Conservation (phyloP, 441 rosid genomes). For the Populus trichocarpa region DNA sequence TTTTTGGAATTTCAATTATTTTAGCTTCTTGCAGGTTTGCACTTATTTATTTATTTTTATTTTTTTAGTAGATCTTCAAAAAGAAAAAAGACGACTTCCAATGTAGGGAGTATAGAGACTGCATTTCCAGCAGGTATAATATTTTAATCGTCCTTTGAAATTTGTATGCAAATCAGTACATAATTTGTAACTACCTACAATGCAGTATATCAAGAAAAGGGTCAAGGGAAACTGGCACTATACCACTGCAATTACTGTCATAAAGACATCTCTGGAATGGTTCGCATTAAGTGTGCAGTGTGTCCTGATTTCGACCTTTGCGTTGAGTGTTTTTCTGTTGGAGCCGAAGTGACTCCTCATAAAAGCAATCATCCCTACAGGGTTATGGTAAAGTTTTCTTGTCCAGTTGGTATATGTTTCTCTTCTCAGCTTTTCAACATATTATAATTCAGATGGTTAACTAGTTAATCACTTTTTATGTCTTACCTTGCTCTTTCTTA, state of each 20-base stretch:
- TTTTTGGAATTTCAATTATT: not conserved
- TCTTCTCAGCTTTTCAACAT: too few relatives aligned
- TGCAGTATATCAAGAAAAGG: conserved; percentile 35
- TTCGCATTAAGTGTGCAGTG: conserved; percentile 80
- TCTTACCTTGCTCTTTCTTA: not conserved
- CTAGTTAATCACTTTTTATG: not conserved
- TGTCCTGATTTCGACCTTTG: conserved; percentile 95
- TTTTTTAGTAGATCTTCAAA: conserved; percentile 38
- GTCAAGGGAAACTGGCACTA: conserved; percentile 49
- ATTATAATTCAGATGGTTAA: not conserved
- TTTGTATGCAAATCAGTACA: not conserved
- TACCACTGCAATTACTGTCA: conserved; percentile 90
- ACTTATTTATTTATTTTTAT: conserved; percentile 10
- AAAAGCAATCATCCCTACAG: conserved; percentile 73
- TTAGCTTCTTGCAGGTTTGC: conserved; percentile 1
- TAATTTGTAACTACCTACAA: conserved; percentile 2
- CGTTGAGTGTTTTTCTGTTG: conserved; percentile 78
- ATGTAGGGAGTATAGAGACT: conserved; percentile 32
- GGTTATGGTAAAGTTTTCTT: conserved; percentile 66
- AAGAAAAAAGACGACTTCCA: conserved; percentile 45
- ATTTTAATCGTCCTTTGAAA: not conserved
- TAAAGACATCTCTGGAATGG: conserved; percentile 73
- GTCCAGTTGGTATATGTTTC: not conserved
- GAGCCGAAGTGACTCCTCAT: conserved; percentile 73
- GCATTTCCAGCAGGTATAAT: conserved; percentile 30